Evolutionary conservation across 345 rosid genomes (phyloP).

Genomic region (Eucalyptus erythrocorys): DNA sequence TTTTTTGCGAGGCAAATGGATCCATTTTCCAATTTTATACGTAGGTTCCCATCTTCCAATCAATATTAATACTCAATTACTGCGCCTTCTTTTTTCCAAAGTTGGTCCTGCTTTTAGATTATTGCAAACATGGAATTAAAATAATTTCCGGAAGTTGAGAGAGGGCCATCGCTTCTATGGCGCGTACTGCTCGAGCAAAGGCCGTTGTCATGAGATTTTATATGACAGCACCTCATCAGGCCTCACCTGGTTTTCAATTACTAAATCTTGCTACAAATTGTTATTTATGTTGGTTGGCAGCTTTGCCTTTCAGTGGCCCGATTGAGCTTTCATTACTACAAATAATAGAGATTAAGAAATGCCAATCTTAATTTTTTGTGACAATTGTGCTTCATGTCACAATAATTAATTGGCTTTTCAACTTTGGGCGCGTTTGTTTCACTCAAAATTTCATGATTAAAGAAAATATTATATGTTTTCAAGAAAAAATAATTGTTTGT

Average conservation of each 20-base stretch:
- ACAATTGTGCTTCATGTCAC: neutral
- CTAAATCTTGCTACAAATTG: neutral
- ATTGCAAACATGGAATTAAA: neutral
- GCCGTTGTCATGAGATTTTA: neutral
- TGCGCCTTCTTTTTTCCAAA: neutral
- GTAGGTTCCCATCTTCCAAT: neutral
- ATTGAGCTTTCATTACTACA: neutral
- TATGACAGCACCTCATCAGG: neutral
- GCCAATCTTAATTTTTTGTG: neutral
- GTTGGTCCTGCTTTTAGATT: neutral
- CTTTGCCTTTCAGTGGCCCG: neutral
- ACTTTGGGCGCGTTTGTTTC: neutral
- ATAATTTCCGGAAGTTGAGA: neutral
- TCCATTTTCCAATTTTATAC: neutral
- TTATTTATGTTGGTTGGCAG: neutral
- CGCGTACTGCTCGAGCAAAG: neutral
- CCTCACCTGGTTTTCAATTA: neutral
- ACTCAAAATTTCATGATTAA: neutral
- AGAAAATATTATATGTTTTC: neutral
- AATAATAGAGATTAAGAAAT: neutral
- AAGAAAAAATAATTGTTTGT: neutral
- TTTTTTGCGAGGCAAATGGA: neutral
- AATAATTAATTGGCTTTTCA: neutral
- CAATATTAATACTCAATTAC: neutral
- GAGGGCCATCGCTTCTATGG: neutral